These are phyloP conservation scores for Globisporangium megalacanthum DNA, from an alignment of 352 stramenopile genomes.

Conservation along the genomic window DNA sequence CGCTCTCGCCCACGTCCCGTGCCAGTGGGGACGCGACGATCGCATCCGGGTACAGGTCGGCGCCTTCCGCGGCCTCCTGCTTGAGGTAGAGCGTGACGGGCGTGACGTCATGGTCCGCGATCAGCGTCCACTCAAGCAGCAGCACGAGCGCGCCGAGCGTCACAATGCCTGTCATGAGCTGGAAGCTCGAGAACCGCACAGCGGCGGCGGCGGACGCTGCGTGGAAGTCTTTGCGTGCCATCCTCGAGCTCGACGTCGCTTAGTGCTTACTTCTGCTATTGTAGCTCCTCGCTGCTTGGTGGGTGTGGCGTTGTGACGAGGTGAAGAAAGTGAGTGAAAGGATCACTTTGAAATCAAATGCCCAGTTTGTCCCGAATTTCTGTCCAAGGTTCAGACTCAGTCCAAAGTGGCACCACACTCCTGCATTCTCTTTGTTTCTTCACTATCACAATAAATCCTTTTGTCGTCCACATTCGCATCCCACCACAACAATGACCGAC, in stretches of 20 bases:
- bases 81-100: constrained; percentile 10
- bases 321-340: too few species aligned
- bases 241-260: not conserved
- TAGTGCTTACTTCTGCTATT: not conserved
- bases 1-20: constrained; percentile 20
- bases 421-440: too few species aligned
- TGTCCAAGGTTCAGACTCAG: not conserved
- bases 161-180: constrained; percentile 6
- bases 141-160: not conserved
- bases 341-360: not conserved
- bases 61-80: constrained; percentile 9
- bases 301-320: not conserved
- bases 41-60: constrained; percentile 35
- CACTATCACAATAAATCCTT: too few species aligned
- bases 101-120: constrained; percentile 1
- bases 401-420: not conserved
- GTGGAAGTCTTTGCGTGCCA: not conserved
- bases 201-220: not conserved
- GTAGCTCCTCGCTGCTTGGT: not conserved
- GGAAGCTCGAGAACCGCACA: constrained; percentile 6
- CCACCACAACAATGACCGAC: too few species aligned
- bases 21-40: constrained; percentile 34
- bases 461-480: too few species aligned
- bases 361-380: not conserved
- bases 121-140: constrained; percentile 11